Base-by-base conservation (phyloP, 148 eudicot genomes). In the Persicaria maculosa region DNA sequence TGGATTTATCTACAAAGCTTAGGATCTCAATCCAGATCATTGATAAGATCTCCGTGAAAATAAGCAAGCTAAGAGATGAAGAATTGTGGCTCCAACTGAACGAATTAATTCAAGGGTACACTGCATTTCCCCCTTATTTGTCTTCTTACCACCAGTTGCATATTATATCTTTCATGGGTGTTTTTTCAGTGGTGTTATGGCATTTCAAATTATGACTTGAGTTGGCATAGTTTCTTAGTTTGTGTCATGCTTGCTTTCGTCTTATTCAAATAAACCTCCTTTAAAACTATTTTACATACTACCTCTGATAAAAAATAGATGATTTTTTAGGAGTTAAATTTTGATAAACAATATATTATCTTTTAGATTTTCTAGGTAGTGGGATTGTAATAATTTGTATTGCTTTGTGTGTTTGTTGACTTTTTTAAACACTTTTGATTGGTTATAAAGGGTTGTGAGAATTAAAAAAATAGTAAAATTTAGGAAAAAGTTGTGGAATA, bases 11-110 rank as follows among this genome's bases (percentile, higher is more conserved):
- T 74, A 88, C 97, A 68, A 95, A 89, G 83, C 92, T 92, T 68
- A 90, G 88, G 81, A 92, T 95, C 50, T 93, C 99, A 44, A 90
- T 95, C 79, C 97, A 92, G 79, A 84, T 90, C 40, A 97, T 90
- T 74, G 99, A 95, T 81, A 92, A 79, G 80, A 90, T 89, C 43
- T 95, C 99, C 50, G 94, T 83, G 79, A 92, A 82, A 74, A 92
- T 95, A 79, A 92, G 85, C 76, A 84, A 77, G 76, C 79, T 95
- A 79, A 88, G 99, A 81, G 99, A 95, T 76, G 94, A 95, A 22
- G 99, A 95, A 70, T 81, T 95, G 80, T 92, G 97, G 99, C 99
- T 93, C 11, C 91, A 85, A 57, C 71, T 92, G 74, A 92, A 84
- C 69, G 90, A 85, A 74, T 83, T 92, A 77, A 84, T 95, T 70